These are phyloP conservation scores for Yamadazyma dushanensis DNA, from an alignment of 1,139 yeast genomes.

Conservation along the genomic window DNA sequence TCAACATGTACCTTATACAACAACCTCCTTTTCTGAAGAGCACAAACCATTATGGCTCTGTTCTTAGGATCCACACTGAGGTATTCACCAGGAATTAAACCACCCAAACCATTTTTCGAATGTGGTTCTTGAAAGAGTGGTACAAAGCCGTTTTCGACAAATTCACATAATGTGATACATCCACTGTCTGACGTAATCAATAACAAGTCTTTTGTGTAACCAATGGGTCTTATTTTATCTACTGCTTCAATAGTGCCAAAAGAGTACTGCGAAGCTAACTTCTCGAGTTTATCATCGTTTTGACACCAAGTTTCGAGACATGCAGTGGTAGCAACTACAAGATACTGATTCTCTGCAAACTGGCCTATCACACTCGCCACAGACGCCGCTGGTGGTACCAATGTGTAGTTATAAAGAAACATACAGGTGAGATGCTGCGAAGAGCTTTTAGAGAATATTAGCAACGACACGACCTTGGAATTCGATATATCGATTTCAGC, in stretches of 20 bases:
- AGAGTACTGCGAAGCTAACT: conserved; percentile 43
- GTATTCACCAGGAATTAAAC: conserved; percentile 76
- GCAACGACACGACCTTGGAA: neutral
- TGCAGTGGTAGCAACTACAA: conserved; percentile 59
- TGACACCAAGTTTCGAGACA: conserved; percentile 51
- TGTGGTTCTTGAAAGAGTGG: conserved; percentile 64
- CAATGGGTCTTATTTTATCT: conserved; percentile 51
- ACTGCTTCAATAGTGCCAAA: conserved; percentile 64
- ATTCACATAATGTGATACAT: conserved; percentile 57
- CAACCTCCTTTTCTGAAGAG: conserved; percentile 71
- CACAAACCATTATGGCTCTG: conserved; percentile 68
- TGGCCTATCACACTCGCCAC: conserved; percentile 62
- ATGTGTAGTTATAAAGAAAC: conserved; percentile 66
- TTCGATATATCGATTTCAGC: too few species aligned
- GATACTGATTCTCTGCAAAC: conserved; percentile 64
- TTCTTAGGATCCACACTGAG: conserved; percentile 73
- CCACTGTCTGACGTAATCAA: conserved; percentile 87
- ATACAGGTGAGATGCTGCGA: conserved; percentile 18
- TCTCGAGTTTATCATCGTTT: conserved; percentile 48
- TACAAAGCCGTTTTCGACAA: conserved; percentile 44
- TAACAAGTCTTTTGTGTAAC: conserved; percentile 54
- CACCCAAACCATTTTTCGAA: conserved; percentile 71
- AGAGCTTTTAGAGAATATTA: neutral
- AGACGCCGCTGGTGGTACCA: conserved; percentile 56
- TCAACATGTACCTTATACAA: conserved; percentile 46